phyloP scores from a whole-genome alignment of 2,329 filamentous ascomycete species.

The Colletotrichum higginsianum region DNA sequence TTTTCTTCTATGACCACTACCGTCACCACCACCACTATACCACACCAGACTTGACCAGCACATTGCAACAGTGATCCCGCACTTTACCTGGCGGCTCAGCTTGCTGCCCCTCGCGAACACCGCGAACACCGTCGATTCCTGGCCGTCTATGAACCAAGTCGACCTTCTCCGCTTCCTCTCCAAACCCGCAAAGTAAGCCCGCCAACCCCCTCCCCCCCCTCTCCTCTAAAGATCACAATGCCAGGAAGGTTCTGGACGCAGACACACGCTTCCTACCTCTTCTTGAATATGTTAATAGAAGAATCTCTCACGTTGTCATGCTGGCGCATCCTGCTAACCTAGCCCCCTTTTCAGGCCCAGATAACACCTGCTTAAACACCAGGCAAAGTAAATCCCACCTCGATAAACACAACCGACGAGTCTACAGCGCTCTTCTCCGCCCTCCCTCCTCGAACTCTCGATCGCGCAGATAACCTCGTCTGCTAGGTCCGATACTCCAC shows the following conservation, averaged over 20 bases:
- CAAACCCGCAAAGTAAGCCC: slow-evolving; percentile 90
- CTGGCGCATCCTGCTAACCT: background rate
- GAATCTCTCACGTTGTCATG: background rate
- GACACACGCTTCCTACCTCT: background rate
- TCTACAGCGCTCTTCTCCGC: slow-evolving; percentile 22
- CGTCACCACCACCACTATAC: background rate
- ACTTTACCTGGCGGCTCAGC: slow-evolving; percentile 22
- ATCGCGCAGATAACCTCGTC: slow-evolving; percentile 74
- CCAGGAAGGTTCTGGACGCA: background rate
- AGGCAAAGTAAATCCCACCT: slow-evolving; percentile 9
- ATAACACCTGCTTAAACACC: slow-evolving; percentile 38
- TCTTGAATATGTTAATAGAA: background rate
- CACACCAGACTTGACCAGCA: slow-evolving; percentile 9
- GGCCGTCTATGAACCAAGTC: slow-evolving; percentile 87
- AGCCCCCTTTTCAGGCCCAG: slow-evolving; percentile 42
- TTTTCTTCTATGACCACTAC: too few species aligned
- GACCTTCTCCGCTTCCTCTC: slow-evolving; percentile 94
- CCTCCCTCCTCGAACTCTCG: slow-evolving; percentile 43
- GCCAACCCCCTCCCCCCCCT: background rate
- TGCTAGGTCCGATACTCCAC: slow-evolving; percentile 87
- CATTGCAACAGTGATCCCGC: slow-evolving; percentile 17
- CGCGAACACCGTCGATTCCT: slow-evolving; percentile 23
- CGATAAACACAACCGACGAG: slow-evolving; percentile 31
- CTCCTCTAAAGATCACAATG: background rate
- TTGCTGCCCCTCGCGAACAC: slow-evolving; percentile 20